These are phyloP conservation scores for Crithidia mellificae DNA, from an alignment of 208 protist species.

Conservation along the genomic window DNA sequence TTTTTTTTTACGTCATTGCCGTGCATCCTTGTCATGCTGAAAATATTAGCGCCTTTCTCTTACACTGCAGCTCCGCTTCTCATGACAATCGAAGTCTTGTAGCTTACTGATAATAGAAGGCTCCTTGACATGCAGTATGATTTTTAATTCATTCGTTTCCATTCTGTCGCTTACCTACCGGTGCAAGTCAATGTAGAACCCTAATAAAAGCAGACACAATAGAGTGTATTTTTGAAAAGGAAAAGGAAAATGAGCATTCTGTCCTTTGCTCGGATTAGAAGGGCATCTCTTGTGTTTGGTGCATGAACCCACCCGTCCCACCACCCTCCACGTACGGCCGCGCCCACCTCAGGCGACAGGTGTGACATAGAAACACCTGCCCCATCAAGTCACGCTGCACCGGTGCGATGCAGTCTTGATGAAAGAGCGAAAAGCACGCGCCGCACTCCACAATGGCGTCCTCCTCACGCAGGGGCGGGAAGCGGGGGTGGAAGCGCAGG, in stretches of 20 bases:
- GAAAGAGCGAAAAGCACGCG: constrained; percentile 71
- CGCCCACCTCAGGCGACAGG: constrained; percentile 52
- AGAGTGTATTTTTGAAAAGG: no score
- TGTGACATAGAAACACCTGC: constrained; percentile 72
- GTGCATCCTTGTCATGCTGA: no score
- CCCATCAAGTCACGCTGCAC: constrained; percentile 54
- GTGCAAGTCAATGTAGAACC: no score
- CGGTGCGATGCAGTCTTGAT: constrained; percentile 75
- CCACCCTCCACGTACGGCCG: constrained; percentile 6
- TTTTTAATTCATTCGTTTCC: no score
- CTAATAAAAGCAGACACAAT: no score
- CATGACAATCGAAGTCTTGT: no score
- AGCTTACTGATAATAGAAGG: no score
- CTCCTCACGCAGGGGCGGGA: constrained; percentile 49
- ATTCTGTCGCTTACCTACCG: no score
- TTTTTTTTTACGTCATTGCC: no score
- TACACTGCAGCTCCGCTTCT: no score
- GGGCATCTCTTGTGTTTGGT: constrained; percentile 7
- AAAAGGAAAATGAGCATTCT: background rate
- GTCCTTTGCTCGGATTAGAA: background rate
- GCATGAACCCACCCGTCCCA: constrained; percentile 4
- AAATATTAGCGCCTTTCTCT: no score
- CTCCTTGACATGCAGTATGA: no score
- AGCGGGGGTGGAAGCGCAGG: constrained; percentile 22
- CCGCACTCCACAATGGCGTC: constrained; percentile 80